Evolutionary conservation across 140 eudicot genomes (phyloP), one percentile per base, ranked within the genome.

Genomic region (Flaveria floridana): DNA sequence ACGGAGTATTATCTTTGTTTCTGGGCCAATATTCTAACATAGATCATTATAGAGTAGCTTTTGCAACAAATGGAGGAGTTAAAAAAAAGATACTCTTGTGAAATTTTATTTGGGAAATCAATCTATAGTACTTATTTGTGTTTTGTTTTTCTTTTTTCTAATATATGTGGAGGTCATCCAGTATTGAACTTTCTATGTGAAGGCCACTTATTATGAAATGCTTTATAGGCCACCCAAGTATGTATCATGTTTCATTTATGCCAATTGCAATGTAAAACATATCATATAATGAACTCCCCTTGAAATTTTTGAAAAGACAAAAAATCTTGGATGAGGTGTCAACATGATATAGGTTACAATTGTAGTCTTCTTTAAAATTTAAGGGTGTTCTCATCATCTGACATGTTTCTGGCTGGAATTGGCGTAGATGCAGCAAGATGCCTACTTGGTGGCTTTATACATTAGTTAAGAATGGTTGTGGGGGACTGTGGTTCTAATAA

Each of bases 21-120:
- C 1, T 23, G 25, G 25, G 25, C 25, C 25, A 23, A 23, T 23
- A 23, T 23, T 23, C 25, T 23, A 23, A 23, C 25, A 23, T 23
- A 23, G 25, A 19, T 55, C 26, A 16, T 55, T 18, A 50, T 8
- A 56, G 14, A 56, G 23, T 57, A 62, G 30, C 10, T 28, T 13
- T 19, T 34, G 37, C 41, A 34, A 34, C 41, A 34, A 34, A 34
- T 34, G 41, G 56, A 50, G 51, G 26, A 72, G 30, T 19, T 71
- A 11, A 18, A 70, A 51, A 70, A 51, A 51, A 15, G 48, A 51
- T 48, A 47, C 12, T 28, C 78, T 47, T 10, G 21, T 62, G 34
- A 34, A 64, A 26, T 65, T 41, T 30, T 65, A 50, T 50, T 65
- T 65, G 64, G 52, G 65, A 75, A 63, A 37, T 42, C 25, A 44